phyloP scores from a whole-genome alignment of 345 rosid species.

The Noccaea bulbosa region DNA sequence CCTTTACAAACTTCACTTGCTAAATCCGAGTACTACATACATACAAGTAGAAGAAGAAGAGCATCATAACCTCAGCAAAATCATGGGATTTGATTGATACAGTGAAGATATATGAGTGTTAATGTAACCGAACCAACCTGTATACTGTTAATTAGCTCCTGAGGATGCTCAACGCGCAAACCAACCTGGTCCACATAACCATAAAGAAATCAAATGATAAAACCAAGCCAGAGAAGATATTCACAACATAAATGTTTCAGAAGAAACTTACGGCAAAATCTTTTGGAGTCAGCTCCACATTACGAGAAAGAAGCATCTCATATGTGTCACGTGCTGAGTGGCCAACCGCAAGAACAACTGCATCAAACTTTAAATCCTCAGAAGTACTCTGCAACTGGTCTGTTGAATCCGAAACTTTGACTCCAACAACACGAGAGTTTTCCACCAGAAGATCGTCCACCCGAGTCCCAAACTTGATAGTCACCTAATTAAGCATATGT shows the following conservation, averaged over 20 bases:
- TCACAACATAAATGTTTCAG: slow-evolving; percentile 2
- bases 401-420: slow-evolving; percentile 65
- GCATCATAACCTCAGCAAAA: slow-evolving; percentile 7
- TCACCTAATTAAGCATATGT: slow-evolving; percentile 57
- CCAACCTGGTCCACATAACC: slow-evolving; percentile 69
- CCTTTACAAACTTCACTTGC: slow-evolving; percentile 73
- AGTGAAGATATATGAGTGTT: slow-evolving; percentile 4
- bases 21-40: slow-evolving; percentile 69
- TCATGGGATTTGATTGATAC: slow-evolving; percentile 6
- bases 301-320: slow-evolving; percentile 89
- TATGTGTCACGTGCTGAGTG: slow-evolving; percentile 97
- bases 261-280: slow-evolving; percentile 81
- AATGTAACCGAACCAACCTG: slow-evolving; percentile 56
- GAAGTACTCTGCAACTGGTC: slow-evolving; percentile 44
- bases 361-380: slow-evolving; percentile 60
- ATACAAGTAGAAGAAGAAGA: background rate
- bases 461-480: slow-evolving; percentile 77
- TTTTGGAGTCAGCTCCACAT: slow-evolving; percentile 73
- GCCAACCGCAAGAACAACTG: slow-evolving; percentile 89
- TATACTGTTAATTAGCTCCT: slow-evolving; percentile 82
- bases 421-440: slow-evolving; percentile 68
- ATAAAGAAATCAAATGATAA: slow-evolving; percentile 27
- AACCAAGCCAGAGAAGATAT: background rate
- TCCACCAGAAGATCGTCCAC: slow-evolving; percentile 79
- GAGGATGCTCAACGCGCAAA: slow-evolving; percentile 96